These are phyloP conservation scores for Perilla frutescens DNA, from an alignment of 257 asterid species.

Conservation along the genomic window DNA sequence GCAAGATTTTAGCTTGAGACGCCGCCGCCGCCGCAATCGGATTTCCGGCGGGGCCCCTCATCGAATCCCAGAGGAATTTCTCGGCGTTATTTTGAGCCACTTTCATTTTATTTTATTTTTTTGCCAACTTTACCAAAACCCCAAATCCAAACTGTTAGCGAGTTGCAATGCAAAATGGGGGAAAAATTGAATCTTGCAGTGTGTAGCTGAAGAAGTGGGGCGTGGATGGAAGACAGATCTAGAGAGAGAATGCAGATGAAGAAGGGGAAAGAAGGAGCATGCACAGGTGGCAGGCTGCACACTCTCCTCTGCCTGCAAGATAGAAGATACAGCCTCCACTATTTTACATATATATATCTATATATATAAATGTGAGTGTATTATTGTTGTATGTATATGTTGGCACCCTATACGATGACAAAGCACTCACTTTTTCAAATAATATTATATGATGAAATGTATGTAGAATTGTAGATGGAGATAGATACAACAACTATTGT, in stretches of 20 bases:
- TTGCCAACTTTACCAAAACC: constrained; percentile 19
- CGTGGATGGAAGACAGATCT: constrained; percentile 34
- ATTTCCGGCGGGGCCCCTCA: constrained; percentile 47
- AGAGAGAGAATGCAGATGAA: constrained; percentile 26
- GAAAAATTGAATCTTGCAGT: constrained; percentile 19
- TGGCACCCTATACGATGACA: constrained; percentile 31
- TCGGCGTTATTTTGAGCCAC: constrained; percentile 62
- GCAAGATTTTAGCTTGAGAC: constrained; percentile 49
- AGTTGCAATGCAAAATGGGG: neutral
- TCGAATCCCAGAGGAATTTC: constrained; percentile 68
- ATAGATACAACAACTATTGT: constrained; percentile 36
- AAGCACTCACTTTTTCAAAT: neutral
- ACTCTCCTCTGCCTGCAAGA: constrained; percentile 29
- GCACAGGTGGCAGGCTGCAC: constrained; percentile 54
- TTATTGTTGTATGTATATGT: neutral
- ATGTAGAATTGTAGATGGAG: constrained; percentile 27
- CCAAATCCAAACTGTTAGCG: neutral
- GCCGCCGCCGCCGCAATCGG: constrained; percentile 37
- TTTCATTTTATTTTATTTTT: constrained; percentile 60
- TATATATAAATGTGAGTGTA: too few species aligned
- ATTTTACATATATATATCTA: neutral
- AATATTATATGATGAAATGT: neutral
- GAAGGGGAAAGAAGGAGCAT: constrained; percentile 41
- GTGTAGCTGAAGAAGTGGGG: neutral
- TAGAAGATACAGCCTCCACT: neutral